Base-by-base conservation (phyloP, 2,329 filamentous ascomycete genomes). In the Meredithiella fracta region DNA sequence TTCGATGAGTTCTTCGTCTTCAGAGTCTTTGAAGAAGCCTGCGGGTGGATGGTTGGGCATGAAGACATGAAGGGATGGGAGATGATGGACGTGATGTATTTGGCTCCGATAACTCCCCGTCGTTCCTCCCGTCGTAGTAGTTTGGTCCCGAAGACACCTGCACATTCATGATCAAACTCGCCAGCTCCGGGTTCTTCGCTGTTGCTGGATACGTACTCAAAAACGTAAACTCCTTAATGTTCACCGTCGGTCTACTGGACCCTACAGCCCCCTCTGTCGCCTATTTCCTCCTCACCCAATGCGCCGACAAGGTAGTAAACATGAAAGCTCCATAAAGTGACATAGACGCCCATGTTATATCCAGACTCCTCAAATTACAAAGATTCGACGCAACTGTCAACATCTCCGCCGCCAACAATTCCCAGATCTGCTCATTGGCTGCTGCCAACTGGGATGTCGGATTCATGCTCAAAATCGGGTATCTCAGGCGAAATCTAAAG, bases 281-380 rank as follows among this genome's bases (percentile, higher is more conserved):
- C 8, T 77, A 72, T 51, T 78, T 77, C 29, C 82, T 74, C 51
- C 82, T 76, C 64, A 87, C 78, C 71, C 80, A 86, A 56, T 82
- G 76, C 1, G 79, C 78, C 50, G 85, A 86, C 0, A 91, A 69
- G 14, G 78, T 81, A 0, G 83, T 85, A 62, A 88, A 86, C 57
- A 86, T 81, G 25, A 83, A 83, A 47, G 83, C 79, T 11, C 86
- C 74, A 63, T 86, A 87, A 4, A 86, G 76, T 0, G 85, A 82
- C 51, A 80, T 74, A 51, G 83, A 82, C 62, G 86, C 85, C 84
- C 85, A 90, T 1, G 85, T 87, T 1, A 83, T 86, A 63, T 91
- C 86, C 3, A 90, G 69, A 47, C 79, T 80, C 63, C 83, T 85
- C 57, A 81, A 71, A 61, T 73, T 74, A 58, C 78, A 76, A 51